Conservation (phyloP, 345 rosid species). For the Pugionium cornutum region DNA sequence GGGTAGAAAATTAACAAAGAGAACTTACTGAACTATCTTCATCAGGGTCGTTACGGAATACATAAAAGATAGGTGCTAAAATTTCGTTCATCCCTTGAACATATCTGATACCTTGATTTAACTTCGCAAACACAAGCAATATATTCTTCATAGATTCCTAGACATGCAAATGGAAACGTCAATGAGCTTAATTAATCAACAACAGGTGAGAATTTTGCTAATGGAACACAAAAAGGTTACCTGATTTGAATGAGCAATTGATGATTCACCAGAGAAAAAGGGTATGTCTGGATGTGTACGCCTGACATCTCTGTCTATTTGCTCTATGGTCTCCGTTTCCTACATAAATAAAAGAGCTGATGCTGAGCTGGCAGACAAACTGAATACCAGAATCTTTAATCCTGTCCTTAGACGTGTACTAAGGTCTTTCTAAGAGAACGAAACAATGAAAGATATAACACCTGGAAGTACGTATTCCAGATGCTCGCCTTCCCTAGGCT, state of each 20-base stretch:
- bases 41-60: constrained; percentile 84
- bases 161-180: constrained; percentile 32
- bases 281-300: constrained; percentile 98
- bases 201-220: constrained; percentile 17
- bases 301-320: constrained; percentile 93
- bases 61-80: constrained; percentile 85
- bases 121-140: constrained; percentile 85
- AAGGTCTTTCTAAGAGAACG: constrained; percentile 10
- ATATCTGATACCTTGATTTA: constrained; percentile 97
- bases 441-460: constrained; percentile 35
- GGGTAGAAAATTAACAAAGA: constrained; percentile 4
- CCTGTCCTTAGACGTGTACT: background rate
- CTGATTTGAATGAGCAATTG: constrained; percentile 79
- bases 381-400: constrained; percentile 18
- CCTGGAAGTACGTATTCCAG: constrained; percentile 98
- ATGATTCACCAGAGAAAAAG: constrained; percentile 85
- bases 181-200: constrained; percentile 33
- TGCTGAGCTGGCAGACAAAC: background rate
- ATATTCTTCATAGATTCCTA: constrained; percentile 91
- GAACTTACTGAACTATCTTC: constrained; percentile 73
- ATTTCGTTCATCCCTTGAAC: constrained; percentile 99
- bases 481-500: constrained; percentile 86
- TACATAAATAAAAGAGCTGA: constrained; percentile 36
- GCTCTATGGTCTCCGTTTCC: constrained; percentile 91
- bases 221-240: constrained; percentile 41